phyloP scores from a whole-genome alignment of 257 asterid species.

The Solanum piurae region DNA sequence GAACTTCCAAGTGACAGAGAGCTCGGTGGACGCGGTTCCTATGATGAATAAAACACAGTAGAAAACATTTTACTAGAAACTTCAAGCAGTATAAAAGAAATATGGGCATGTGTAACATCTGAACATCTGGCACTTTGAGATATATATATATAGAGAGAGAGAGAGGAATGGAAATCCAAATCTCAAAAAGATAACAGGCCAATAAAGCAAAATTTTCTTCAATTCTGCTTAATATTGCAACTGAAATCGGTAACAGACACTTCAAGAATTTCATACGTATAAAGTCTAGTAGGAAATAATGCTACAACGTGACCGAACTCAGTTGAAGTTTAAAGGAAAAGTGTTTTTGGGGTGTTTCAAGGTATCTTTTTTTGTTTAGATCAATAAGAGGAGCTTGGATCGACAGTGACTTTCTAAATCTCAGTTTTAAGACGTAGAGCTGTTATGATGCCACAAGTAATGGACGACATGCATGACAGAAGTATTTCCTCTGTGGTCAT shows the following conservation, averaged over 20 bases:
- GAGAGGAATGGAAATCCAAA: neutral
- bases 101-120: neutral
- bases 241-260: neutral
- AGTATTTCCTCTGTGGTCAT: neutral
- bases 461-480: neutral
- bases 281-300: neutral
- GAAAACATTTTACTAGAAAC: neutral
- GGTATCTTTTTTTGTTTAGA: neutral
- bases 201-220: neutral
- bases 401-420: neutral
- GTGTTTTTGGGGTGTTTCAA: neutral
- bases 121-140: neutral
- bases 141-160: neutral
- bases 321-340: neutral
- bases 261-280: neutral
- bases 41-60: neutral
- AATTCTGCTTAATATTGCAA: neutral
- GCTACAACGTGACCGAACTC: neutral
- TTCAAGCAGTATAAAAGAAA: neutral
- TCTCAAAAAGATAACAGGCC: neutral
- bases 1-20: conserved; percentile 78
- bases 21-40: conserved; percentile 85
- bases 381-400: neutral
- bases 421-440: neutral
- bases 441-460: neutral